Base-by-base conservation (phyloP, 805 yeast species). In the Alloascoidea hylecoeti region DNA sequence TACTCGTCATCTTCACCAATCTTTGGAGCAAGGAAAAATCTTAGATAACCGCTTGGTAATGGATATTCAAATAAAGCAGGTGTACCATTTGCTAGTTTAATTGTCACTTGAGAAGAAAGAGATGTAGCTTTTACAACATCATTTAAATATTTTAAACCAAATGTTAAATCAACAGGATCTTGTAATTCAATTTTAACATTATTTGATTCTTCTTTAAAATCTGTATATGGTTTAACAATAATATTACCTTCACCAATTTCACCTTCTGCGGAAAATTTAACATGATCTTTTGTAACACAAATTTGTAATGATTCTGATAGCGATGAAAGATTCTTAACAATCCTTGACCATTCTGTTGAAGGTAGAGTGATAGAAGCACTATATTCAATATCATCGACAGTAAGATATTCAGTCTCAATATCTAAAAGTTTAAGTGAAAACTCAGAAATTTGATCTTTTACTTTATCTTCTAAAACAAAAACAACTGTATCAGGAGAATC, bases 1-100 rank as follows among this genome's bases (percentile, higher is more conserved):
- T 23, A 9, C 13, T 23, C 30, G 9, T 23, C 30, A 23, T 83
- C 95, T 46, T 88, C 97, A 47, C 82, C 95, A 57, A 92, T 85
- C 70, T 92, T 89, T 42, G 98, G 98, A 49, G 98, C 98, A 58
- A 92, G 72, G 72, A 83, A 92, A 73, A 82, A 92, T 58, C 95
- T 79, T 58, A 92, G 68, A 61, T 84, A 83, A 39, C 98, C 98
- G 58, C 89, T 81, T 44, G 85, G 78, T 55, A 92, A 68, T 60
- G 79, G 80, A 64, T 79, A 92, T 64, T 89, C 96, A 54, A 92
- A 85, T 57, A 86, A 65, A 33, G 96, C 95, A 23, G 98, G 98
- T 13, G 92, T 78, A 55, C 82, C 85, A 52, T 81, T 89, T 15
- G 95, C 82, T 53, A 92, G 71, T 60, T 84, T 82, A 46, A 92